These are phyloP conservation scores for Cercophora sp. DNA, from an alignment of 495 filamentous ascomycete species.

Conservation along the genomic window DNA sequence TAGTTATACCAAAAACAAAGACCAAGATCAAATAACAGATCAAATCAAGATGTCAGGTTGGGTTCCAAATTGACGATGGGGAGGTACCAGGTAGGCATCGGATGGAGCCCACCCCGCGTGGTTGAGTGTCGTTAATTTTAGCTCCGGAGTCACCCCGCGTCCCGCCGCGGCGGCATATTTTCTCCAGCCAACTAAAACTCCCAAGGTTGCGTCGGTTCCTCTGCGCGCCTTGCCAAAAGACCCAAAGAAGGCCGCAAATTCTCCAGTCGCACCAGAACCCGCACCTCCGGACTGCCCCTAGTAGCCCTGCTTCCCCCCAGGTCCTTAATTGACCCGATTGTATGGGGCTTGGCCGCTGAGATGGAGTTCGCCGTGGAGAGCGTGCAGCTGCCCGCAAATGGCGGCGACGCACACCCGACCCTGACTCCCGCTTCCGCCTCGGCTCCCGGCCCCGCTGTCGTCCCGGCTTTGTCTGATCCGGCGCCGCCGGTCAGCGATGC, in stretches of 20 bases:
- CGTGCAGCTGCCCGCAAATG: slow-evolving; percentile 5
- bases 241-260: too few species aligned
- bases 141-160: slow-evolving; percentile 1
- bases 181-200: slow-evolving; percentile 4
- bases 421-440: not conserved
- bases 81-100: too few species aligned
- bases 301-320: too few species aligned
- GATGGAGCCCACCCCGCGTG: slow-evolving; percentile 4
- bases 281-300: too few species aligned
- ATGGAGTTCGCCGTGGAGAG: slow-evolving; percentile 7
- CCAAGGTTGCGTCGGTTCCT: too few species aligned
- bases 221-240: too few species aligned
- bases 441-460: not conserved
- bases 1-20: too few species aligned
- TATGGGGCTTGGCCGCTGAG: slow-evolving; percentile 8
- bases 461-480: slow-evolving; percentile 2
- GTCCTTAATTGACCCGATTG: slow-evolving; percentile 2
- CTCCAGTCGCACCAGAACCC: too few species aligned
- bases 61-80: not conserved
- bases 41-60: not conserved
- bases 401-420: not conserved
- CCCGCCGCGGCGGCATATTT: not conserved
- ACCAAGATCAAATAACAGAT: not conserved
- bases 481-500: slow-evolving; percentile 21
- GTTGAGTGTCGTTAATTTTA: slow-evolving; percentile 6